These are phyloP conservation scores for Fomitopsis serialis DNA, from an alignment of 768 basidiomycete genomes.

Conservation along the genomic window DNA sequence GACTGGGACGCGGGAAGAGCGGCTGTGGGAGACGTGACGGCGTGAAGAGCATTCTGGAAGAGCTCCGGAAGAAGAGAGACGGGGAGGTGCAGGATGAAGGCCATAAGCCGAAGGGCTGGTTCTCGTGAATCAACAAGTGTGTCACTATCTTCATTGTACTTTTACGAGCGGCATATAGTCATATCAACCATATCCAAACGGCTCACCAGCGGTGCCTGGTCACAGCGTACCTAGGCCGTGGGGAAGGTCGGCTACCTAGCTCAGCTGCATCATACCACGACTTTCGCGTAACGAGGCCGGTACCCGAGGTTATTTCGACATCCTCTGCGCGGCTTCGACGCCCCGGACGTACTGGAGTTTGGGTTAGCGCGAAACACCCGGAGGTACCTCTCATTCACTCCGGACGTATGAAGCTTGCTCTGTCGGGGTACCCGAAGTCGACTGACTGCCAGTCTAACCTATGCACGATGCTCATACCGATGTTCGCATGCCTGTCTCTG, in stretches of 20 bases:
- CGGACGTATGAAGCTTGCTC: constrained; percentile 1
- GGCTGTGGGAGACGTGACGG: constrained; percentile 64
- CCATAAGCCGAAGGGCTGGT: no score
- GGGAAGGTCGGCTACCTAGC: background rate
- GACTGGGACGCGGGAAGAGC: constrained; percentile 68
- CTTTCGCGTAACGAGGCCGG: background rate
- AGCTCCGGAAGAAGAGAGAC: no score
- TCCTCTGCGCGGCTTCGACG: background rate
- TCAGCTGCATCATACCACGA: constrained; percentile 1
- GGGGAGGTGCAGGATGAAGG: no score
- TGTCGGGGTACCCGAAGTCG: constrained; percentile 7
- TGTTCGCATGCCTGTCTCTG: no score
- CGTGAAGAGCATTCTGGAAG: constrained; percentile 44
- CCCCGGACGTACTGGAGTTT: background rate
- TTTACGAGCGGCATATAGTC: no score
- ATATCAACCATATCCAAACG: no score
- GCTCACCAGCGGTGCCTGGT: no score
- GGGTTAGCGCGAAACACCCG: constrained; percentile 12
- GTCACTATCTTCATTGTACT: no score
- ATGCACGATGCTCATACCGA: background rate
- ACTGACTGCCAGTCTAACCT: constrained; percentile 12
- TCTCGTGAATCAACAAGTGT: no score
- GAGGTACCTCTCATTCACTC: constrained; percentile 6
- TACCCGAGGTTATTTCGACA: constrained; percentile 6
- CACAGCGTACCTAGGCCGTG: no score